Evolutionary conservation across 805 yeast species (phyloP), one percentile per base, ranked within the genome.

Genomic region (Cyberlindnera euphorbiae): DNA sequence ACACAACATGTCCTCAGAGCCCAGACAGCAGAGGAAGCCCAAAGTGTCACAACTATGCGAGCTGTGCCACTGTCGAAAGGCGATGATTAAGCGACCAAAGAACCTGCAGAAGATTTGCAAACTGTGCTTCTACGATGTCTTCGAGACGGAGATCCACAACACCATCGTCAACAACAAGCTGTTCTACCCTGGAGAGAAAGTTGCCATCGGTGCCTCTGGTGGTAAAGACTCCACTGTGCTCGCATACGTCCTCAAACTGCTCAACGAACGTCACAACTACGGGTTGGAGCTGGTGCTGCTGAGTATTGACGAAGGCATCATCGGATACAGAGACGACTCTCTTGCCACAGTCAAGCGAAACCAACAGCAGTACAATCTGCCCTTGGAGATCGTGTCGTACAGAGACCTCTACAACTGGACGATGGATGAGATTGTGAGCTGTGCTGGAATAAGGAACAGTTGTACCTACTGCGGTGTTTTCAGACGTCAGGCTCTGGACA

Each of bases 391-490:
- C 38, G 79, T 93, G 5, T 83, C 95, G 11, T 93, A 93, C 52
- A 77, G 77, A 45, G 96, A 89, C 21, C 66, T 93, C 11, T 93
- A 93, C 58, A 80, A 89, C 53, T 93, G 99, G 99, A 86, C 95
- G 10, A 93, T 93, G 99, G 99, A 93, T 65, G 94, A 87, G 52
- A 87, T 93, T 34, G 99, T 93, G 2, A 79, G 89, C 1, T 85
- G 93, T 56, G 93, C 96, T 1, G 97, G 97, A 6, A 81, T 85
- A 25, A 71, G 95, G 56, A 87, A 87, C 49, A 85, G 95, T 56
- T 93, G 99, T 62, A 93, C 99, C 0, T 93, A 93, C 56, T 93
- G 99, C 66, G 99, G 99, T 33, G 98, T 93, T 6, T 76, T 93
- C 38, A 71, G 99, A 61, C 73, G 99, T 49, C 99, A 93, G 62